Percentiles rank a stretch among this genome's conserved stretches.
phyloP scores from a whole-genome alignment of 2,329 filamentous ascomycete genomes.

The Allantophomopsis cytisporea region DNA sequence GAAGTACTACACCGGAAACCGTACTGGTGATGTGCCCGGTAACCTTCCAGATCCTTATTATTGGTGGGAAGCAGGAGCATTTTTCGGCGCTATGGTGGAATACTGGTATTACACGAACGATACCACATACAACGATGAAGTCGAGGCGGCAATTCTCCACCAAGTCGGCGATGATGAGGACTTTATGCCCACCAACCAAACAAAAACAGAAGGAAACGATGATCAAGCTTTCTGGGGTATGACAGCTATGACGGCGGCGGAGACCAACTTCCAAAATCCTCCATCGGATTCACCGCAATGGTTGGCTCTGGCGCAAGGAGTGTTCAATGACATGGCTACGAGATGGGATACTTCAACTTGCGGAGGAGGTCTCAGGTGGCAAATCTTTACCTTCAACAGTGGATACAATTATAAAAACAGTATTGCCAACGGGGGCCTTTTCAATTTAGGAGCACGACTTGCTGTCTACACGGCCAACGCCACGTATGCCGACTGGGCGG shows the following conservation, averaged over 20 bases:
- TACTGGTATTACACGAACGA: constrained; percentile 45
- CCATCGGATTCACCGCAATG: constrained; percentile 40
- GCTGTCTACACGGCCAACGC: constrained; percentile 61
- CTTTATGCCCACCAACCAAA: constrained; percentile 37
- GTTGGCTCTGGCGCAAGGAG: constrained; percentile 57
- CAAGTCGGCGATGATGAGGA: constrained; percentile 38
- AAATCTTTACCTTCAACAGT: constrained; percentile 67
- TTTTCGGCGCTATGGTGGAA: constrained; percentile 39
- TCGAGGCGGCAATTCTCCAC: constrained; percentile 36
- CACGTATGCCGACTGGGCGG: constrained; percentile 64
- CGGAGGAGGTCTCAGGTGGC: constrained; percentile 62
- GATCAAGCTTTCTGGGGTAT: constrained; percentile 47
- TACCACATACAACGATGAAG: constrained; percentile 35
- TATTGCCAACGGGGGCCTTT: constrained; percentile 43
- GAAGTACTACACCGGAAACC: constrained; percentile 23
- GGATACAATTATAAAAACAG: constrained; percentile 64
- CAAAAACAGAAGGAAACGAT: constrained; percentile 32
- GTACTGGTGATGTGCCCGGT: constrained; percentile 31
- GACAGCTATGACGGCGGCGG: constrained; percentile 51
- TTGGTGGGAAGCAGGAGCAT: constrained; percentile 41
- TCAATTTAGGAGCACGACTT: constrained; percentile 46
- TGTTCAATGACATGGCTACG: constrained; percentile 60
- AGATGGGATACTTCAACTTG: constrained; percentile 58
- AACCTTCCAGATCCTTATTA: constrained; percentile 32
- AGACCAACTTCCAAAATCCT: constrained; percentile 44